These are phyloP conservation scores for Dioscorea alata DNA, from an alignment of 106 monocot genomes.

Conservation along the genomic window DNA sequence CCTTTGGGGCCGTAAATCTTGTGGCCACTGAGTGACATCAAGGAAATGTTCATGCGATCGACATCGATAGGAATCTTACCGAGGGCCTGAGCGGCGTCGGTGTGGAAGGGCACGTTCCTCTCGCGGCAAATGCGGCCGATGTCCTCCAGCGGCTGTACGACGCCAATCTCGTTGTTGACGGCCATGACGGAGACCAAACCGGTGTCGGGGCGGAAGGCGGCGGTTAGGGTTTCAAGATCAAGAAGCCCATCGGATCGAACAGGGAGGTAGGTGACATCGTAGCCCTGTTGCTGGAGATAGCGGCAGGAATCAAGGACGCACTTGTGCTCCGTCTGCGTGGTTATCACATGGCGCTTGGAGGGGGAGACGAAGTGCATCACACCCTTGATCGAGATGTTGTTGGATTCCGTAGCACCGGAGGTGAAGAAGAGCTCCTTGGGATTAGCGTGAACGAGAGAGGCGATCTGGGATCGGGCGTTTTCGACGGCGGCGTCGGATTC, in stretches of 20 bases:
- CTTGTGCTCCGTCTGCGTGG: conserved; percentile 99
- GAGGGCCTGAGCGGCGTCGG: conserved; percentile 88
- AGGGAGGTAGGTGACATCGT: conserved; percentile 87
- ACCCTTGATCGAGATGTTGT: conserved; percentile 97
- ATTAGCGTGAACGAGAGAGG: conserved; percentile 57
- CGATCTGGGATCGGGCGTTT: conserved; percentile 67
- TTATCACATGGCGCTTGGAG: conserved; percentile 71
- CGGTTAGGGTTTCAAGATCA: conserved; percentile 51
- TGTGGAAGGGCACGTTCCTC: conserved; percentile 75
- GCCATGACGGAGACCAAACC: conserved; percentile 95
- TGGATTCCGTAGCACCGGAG: conserved; percentile 98
- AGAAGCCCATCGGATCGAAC: conserved; percentile 73
- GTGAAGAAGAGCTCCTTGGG: conserved; percentile 97
- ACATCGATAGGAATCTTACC: conserved; percentile 94
- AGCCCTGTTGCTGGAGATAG: conserved; percentile 93
- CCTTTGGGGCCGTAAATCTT: conserved; percentile 99
- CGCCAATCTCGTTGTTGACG: conserved; percentile 97
- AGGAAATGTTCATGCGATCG: conserved; percentile 70
- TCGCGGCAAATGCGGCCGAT: conserved; percentile 81
- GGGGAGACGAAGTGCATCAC: conserved; percentile 75
- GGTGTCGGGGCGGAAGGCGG: conserved; percentile 77
- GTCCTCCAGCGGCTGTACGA: conserved; percentile 88
- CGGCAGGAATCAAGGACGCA: conserved; percentile 99
- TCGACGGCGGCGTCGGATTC: conserved; percentile 96
- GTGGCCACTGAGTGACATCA: conserved; percentile 94